Evolutionary conservation across 495 filamentous ascomycete genomes (phyloP).

Genomic region (Talaromyces adpressus): DNA sequence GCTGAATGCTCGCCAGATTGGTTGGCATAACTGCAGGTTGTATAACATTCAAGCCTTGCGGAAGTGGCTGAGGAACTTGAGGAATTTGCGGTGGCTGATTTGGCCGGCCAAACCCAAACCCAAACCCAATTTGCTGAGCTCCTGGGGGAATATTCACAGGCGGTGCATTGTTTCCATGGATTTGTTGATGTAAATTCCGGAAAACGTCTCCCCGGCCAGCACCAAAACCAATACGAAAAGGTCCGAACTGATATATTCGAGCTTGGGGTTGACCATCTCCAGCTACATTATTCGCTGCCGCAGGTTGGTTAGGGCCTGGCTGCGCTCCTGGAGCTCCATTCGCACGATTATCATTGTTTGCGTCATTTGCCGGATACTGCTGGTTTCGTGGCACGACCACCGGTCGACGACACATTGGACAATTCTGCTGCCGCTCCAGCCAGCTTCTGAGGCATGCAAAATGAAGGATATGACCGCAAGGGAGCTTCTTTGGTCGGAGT

Average conservation of each 20-base stretch:
- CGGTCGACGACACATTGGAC: constrained; percentile 84
- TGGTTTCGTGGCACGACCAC: constrained; percentile 42
- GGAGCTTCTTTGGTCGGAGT: constrained; percentile 86
- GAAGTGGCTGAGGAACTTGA: constrained; percentile 11
- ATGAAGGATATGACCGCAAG: constrained; percentile 92
- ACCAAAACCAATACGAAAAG: constrained; percentile 52
- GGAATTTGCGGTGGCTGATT: constrained; percentile 19
- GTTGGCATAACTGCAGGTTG: constrained; percentile 12
- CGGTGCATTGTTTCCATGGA: constrained; percentile 33
- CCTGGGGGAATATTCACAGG: constrained; percentile 21
- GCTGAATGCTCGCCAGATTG: constrained; percentile 32
- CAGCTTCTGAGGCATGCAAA: constrained; percentile 91
- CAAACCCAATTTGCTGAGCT: constrained; percentile 34
- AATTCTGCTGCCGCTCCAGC: constrained; percentile 97
- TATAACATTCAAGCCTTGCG: constrained; percentile 9
- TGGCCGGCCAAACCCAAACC: constrained; percentile 31
- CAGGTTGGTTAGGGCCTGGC: constrained; percentile 20
- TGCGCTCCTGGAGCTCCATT: constrained; percentile 21
- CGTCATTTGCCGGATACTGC: constrained; percentile 18
- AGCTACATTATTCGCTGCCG: constrained; percentile 21
- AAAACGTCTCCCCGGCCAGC: constrained; percentile 47
- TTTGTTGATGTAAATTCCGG: constrained; percentile 44
- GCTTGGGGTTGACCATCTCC: constrained; percentile 32
- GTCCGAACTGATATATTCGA: constrained; percentile 48
- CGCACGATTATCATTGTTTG: constrained; percentile 18